A percentile compares a stretch with the other conserved stretches of the same genome.
Evolutionary conservation across 352 stramenopile genomes (phyloP).

Genomic region (Phytopythium delawarense): DNA sequence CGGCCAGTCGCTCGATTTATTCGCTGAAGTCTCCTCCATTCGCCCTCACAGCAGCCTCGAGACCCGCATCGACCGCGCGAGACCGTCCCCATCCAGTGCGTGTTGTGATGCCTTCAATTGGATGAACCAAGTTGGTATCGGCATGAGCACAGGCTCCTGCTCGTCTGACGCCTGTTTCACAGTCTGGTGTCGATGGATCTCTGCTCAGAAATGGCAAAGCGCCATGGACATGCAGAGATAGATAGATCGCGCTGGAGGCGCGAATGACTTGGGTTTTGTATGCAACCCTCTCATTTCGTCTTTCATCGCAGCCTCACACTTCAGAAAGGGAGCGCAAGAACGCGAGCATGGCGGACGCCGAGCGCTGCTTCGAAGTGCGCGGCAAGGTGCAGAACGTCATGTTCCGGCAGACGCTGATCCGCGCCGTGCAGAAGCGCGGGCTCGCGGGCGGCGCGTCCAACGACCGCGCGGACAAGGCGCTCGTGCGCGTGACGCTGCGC

Average conservation of each 20-base stretch:
- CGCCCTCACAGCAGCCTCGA: no score
- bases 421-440: constrained; percentile 64
- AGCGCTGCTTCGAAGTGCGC: constrained; percentile 54
- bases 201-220: background rate
- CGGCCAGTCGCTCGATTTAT: no score
- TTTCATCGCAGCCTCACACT: background rate
- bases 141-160: no score
- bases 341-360: constrained; percentile 2
- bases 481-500: constrained; percentile 61
- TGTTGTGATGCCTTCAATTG: no score
- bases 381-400: constrained; percentile 81
- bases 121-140: no score
- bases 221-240: background rate
- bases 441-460: constrained; percentile 65
- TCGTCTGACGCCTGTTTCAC: no score
- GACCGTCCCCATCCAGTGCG: no score
- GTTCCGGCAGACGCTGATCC: constrained; percentile 80
- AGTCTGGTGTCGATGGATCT: no score
- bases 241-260: no score
- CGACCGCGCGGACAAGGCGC: constrained; percentile 42
- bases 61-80: no score
- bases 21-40: no score
- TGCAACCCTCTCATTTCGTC: background rate
- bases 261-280: background rate
- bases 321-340: background rate